Base-by-base conservation (phyloP, 176 grass and related monocot species). In the Lolium perenne region DNA sequence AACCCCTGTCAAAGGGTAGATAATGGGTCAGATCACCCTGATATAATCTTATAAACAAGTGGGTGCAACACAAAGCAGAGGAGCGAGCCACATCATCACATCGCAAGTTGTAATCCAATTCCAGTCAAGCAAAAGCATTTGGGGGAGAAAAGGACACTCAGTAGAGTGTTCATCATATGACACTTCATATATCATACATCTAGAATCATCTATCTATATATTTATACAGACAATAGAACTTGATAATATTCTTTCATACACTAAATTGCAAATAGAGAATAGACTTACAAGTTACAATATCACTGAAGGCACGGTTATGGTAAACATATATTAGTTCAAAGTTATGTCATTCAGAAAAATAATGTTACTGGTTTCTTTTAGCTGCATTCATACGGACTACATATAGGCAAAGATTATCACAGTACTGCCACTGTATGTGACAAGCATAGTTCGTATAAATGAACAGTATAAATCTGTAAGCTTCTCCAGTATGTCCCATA, bases 371-470 rank as follows among this genome's bases (percentile, higher is more conserved):
- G 20, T 71, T 70, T 22, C 40, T 46, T 5, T 71, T 46, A 71
- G 40, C 11, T 14, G 20, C 41, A 22, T 72, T 5, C 20, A 73
- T 73, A 47, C 20, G 43, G 48, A 48, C 10, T 23, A 23, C 20
- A 73, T 48, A 11, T 73, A 47, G 20, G 70, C 5, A 73, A 73
- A 73, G 20, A 47, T 72, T 47, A 47, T 23, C 69, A 47, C 5
- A 22, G 40, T 47, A 46, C 69, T 54, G 50, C 50, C n/a, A 47
- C 69, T 23, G 20, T 22, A 20, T 72, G 43, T 72, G 69, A 72
- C 45, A 41, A 72, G 40, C 41, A 72, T 72, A 47, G 40, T 46
- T 72, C 47, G 10, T 47, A 47, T 72, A 72, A 71, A 72, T 72
- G 20, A 72, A 72, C n/a, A 47, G 16, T 72, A 72, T 72, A 47